These are phyloP conservation scores for Monosporascus sp. DNA, from an alignment of 2,329 filamentous ascomycete species.

Conservation along the genomic window DNA sequence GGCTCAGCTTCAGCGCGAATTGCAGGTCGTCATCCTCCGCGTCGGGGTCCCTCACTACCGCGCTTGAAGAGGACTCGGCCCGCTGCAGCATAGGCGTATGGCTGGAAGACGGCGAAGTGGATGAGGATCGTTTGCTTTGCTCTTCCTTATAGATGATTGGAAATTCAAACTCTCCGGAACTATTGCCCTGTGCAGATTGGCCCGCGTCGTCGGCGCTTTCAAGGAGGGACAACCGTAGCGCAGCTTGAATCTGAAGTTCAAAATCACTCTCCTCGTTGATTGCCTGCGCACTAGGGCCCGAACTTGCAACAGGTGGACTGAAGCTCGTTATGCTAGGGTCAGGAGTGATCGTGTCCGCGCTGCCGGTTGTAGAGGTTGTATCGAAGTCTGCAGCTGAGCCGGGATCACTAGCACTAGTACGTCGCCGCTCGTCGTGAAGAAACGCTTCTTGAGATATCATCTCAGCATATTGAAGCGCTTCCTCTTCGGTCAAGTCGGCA, in stretches of 20 bases:
- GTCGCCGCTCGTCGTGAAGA: conserved; percentile 49
- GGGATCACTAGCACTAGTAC: conserved; percentile 43
- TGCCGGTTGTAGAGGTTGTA: conserved; percentile 28
- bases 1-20: conserved; percentile 53
- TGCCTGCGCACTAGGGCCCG: conserved; percentile 17
- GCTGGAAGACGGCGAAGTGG: conserved; percentile 30
- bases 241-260: conserved; percentile 57
- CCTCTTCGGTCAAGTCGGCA: conserved; percentile 59
- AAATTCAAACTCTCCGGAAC: conserved; percentile 45
- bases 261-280: conserved; percentile 46
- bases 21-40: conserved; percentile 55
- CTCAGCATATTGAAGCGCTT: conserved; percentile 58
- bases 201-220: conserved; percentile 46
- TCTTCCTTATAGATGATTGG: conserved; percentile 44
- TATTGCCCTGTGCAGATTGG: conserved; percentile 39
- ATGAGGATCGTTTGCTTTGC: conserved; percentile 31
- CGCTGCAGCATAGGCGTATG: conserved; percentile 29
- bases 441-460: conserved; percentile 61
- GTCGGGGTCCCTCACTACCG: conserved; percentile 12
- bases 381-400: conserved; percentile 45
- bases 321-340: conserved; percentile 46
- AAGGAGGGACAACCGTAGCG: conserved; percentile 55
- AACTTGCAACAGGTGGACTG: conserved; percentile 24
- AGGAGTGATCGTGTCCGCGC: conserved; percentile 46
- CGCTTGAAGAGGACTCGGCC: conserved; percentile 10